A percentile compares a stretch with the other conserved stretches of the same genome.
Evolutionary conservation across 1,139 yeast genomes (phyloP).

Genomic region (Yamadazyma spencermartinsiae): DNA sequence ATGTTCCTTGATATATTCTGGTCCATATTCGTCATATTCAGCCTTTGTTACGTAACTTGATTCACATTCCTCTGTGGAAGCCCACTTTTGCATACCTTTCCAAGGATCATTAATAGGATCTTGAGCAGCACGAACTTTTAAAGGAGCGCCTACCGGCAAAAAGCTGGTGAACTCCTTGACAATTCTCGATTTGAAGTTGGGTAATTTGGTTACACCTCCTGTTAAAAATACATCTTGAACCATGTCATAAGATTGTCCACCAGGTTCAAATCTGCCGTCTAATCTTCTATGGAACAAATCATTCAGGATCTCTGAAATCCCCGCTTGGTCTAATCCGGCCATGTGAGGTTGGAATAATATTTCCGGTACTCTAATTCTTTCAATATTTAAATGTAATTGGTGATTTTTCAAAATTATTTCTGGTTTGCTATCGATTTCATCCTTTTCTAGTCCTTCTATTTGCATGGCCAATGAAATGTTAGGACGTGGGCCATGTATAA

Average conservation of each 20-base stretch:
- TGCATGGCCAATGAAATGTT: constrained; percentile 43
- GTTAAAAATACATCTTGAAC: constrained; percentile 72
- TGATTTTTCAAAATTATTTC: constrained; percentile 54
- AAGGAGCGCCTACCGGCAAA: constrained; percentile 66
- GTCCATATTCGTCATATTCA: constrained; percentile 87
- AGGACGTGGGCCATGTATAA: constrained; percentile 86
- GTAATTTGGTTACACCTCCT: constrained; percentile 77
- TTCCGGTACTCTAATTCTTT: constrained; percentile 90
- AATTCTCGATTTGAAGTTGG: constrained; percentile 67
- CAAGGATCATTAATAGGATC: constrained; percentile 83
- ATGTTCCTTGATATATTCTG: constrained; percentile 88
- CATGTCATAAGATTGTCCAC: constrained; percentile 55
- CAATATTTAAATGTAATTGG: constrained; percentile 87
- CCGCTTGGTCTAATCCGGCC: constrained; percentile 96
- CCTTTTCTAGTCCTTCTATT: constrained; percentile 44
- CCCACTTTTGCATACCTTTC: constrained; percentile 92
- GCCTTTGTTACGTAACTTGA: constrained; percentile 57
- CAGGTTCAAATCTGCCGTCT: constrained; percentile 49
- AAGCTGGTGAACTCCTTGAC: constrained; percentile 64
- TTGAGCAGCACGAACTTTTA: constrained; percentile 61
- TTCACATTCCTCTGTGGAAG: constrained; percentile 48
- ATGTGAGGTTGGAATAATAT: constrained; percentile 90
- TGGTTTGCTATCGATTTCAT: constrained; percentile 45
- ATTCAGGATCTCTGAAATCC: constrained; percentile 73
- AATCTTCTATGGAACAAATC: constrained; percentile 64